A percentile compares a stretch with the other conserved stretches of the same genome.
These are phyloP conservation scores for Geoglossum glabrum DNA, from an alignment of 495 filamentous ascomycete genomes.

Conservation along the genomic window DNA sequence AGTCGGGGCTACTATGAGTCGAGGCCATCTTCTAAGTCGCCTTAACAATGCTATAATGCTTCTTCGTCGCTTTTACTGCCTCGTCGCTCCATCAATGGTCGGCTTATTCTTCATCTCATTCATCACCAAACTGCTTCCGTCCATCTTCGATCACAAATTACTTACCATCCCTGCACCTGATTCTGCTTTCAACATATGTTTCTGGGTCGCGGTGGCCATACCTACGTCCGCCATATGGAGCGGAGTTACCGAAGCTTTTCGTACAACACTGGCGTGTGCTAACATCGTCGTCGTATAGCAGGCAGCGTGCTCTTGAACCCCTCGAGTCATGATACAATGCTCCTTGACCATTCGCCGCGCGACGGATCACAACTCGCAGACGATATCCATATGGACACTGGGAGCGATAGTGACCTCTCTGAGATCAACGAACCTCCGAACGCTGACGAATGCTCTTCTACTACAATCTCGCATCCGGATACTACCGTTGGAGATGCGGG, in stretches of 20 bases:
- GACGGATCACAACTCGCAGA: not conserved
- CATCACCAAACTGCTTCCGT: not conserved
- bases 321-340: not conserved
- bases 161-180: not conserved
- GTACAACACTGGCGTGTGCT: not conserved
- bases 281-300: constrained; percentile 3
- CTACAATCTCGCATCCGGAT: not conserved
- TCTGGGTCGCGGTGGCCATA: not conserved
- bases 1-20: not conserved
- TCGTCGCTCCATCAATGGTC: not conserved
- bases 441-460: constrained; percentile 14
- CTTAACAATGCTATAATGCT: not conserved
- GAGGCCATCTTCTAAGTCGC: not conserved
- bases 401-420: constrained; percentile 23
- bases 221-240: not conserved
- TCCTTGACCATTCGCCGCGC: not conserved
- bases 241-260: not conserved
- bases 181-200: not conserved
- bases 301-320: not conserved
- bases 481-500: constrained; percentile 16
- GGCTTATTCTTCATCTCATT: not conserved
- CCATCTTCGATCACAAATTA: not conserved
- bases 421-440: constrained; percentile 24
- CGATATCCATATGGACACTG: not conserved
- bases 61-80: not conserved